phyloP scores from a whole-genome alignment of 768 basidiomycete genomes.

The Rhizopogon roseolus region DNA sequence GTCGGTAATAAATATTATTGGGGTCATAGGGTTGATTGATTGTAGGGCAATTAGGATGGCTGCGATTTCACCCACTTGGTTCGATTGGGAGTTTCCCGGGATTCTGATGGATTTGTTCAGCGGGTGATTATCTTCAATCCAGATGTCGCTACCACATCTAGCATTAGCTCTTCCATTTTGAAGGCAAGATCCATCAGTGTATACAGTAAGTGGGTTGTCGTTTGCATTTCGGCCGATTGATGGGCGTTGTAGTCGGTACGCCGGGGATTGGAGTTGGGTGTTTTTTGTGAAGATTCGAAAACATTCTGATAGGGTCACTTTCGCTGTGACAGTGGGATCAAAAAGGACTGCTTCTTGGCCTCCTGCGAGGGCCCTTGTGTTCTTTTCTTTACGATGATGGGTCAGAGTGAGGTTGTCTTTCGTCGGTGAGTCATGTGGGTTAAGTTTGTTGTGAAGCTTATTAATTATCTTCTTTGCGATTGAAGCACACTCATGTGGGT shows the following conservation, averaged over 20 bases:
- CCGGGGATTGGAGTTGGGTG: not conserved
- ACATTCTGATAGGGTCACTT: not conserved
- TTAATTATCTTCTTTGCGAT: no score
- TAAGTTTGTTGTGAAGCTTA: no score
- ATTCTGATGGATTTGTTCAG: not conserved
- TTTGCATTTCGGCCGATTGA: not conserved
- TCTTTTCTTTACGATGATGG: no score
- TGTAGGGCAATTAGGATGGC: not conserved
- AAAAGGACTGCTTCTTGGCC: no score
- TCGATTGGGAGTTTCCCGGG: not conserved
- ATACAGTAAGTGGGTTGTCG: conserved; percentile 6
- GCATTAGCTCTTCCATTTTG: conserved; percentile 15
- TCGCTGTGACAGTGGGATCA: not conserved
- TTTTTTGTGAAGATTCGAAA: not conserved
- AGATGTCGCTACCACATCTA: conserved; percentile 10
- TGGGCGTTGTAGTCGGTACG: not conserved
- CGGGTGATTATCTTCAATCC: not conserved
- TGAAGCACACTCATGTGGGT: no score
- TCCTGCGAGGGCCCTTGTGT: no score
- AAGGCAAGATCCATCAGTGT: conserved; percentile 22
- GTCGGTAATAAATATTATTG: conserved; percentile 5
- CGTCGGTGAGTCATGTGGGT: no score
- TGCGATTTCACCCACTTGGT: conserved; percentile 9
- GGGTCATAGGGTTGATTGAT: not conserved
- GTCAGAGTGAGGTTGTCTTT: no score